Percentiles rank a stretch among this genome's conserved stretches.
Evolutionary conservation across 176 grass and related monocot genomes (phyloP).

Genomic region (Leersia perrieri): DNA sequence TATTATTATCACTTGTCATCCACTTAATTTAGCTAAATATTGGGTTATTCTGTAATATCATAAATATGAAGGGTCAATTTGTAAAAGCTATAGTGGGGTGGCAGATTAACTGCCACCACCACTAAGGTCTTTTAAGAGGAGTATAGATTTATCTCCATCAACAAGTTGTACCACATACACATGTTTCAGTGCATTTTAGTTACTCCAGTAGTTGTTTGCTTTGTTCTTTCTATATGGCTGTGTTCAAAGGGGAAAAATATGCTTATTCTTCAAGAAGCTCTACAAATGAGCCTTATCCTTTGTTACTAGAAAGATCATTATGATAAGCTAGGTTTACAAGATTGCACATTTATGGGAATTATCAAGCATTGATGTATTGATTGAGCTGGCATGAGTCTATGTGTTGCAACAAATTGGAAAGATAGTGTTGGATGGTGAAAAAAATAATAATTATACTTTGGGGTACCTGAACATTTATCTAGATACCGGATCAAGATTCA

Average conservation of each 20-base stretch:
- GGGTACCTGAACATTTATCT: conserved; percentile 30
- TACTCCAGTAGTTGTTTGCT: not conserved
- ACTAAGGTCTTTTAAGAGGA: no score
- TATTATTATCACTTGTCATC: no score
- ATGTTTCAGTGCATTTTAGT: not conserved
- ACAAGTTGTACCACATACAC: not conserved
- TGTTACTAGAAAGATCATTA: no score
- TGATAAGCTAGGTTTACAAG: no score
- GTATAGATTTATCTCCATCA: not conserved
- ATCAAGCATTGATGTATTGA: not conserved
- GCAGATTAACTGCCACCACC: no score
- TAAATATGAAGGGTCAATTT: no score
- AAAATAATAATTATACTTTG: not conserved
- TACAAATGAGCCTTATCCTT: no score
- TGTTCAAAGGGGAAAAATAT: not conserved
- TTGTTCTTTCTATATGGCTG: not conserved
- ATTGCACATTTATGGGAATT: no score
- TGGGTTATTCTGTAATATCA: no score
- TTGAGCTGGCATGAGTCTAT: not conserved
- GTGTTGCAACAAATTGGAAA: not conserved
- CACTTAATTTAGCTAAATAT: no score
- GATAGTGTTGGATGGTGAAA: not conserved
- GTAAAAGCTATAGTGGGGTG: no score
- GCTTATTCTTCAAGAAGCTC: not conserved
- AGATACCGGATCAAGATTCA: conserved; percentile 97